A percentile compares a stretch with the other conserved stretches of the same genome.
Conservation (phyloP, 441 rosid species). For the Rhodomyrtus psidioides region DNA sequence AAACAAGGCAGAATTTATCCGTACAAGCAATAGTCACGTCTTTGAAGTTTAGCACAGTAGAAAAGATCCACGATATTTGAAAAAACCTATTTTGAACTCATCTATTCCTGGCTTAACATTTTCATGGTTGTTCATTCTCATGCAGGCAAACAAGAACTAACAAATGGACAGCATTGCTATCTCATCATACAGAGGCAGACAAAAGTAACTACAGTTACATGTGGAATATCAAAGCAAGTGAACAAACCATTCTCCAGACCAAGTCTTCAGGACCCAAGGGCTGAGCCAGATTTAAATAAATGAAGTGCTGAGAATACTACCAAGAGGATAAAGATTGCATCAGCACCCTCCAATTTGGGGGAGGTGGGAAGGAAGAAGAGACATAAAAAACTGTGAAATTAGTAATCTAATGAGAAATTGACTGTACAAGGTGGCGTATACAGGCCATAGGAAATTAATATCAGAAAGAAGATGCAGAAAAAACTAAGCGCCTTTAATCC, state of each 20-base stretch:
- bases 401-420: neutral
- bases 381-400: neutral
- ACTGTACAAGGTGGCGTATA: neutral
- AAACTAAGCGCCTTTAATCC: neutral
- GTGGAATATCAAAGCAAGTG: neutral
- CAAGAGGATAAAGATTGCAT: slow-evolving; percentile 5
- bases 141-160: neutral
- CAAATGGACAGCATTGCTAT: neutral
- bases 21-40: neutral
- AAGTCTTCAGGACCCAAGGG: slow-evolving; percentile 93
- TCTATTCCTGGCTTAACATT: neutral
- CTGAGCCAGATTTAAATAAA: slow-evolving; percentile 83
- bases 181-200: neutral
- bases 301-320: slow-evolving; percentile 73
- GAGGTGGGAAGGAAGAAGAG: neutral
- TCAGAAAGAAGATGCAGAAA: neutral
- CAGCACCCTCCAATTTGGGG: neutral
- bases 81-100: neutral
- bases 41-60: neutral
- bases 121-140: neutral
- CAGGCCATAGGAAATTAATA: neutral
- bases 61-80: neutral
- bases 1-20: neutral
- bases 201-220: neutral
- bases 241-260: slow-evolving; percentile 82